Evolutionary conservation across 257 asterid genomes (phyloP), one percentile per base, ranked within the genome.

Genomic region (Solanum commersonii): DNA sequence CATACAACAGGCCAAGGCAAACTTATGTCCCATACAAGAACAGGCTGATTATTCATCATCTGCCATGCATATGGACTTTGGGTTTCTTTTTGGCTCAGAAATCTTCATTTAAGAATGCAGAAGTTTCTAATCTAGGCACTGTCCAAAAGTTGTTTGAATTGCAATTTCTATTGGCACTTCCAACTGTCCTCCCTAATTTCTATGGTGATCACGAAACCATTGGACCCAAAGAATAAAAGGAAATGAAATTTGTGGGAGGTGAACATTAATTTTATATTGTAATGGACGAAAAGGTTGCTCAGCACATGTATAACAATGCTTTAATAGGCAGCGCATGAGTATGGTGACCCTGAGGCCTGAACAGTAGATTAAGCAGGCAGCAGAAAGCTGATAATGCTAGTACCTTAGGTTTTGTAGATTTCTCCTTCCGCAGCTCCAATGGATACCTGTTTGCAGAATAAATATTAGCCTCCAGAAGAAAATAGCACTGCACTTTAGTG

Each of bases 401-500:
- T 93, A 97, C 99, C 98, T 97, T 96, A 85, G 90, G 91, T 90
- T 97, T 96, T 52, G 95, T 94, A 10, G 98, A 92, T 92, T 97
- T 97, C 90, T 95, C 99, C 92, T 95, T 97, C 37, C 99, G 92
- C 89, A 97, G 92, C 96, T 97, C 99, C 93, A 97, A 89, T 0
- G 99, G 99, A 77, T 97, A 97, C 99, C 99, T 97, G 84, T 83
- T 88, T 12, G 79, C 35, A 82, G 31, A 31, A 72, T 18, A 70
- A 33, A 72, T 72, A 46, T 86, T 22, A 46, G n/a, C 46, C 83
- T 86, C 67, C 71, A 68, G 76, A 71, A 86, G 25, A 22, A 42
- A 42, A 40, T 38, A 70, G 23, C 83, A 86, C 18, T 29, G 40
- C 87, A 67, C 38, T 63, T 42, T 68, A 60, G 38, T 40, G 67